These are phyloP conservation scores for Vinca minor DNA, from an alignment of 257 asterid genomes.

Conservation along the genomic window DNA sequence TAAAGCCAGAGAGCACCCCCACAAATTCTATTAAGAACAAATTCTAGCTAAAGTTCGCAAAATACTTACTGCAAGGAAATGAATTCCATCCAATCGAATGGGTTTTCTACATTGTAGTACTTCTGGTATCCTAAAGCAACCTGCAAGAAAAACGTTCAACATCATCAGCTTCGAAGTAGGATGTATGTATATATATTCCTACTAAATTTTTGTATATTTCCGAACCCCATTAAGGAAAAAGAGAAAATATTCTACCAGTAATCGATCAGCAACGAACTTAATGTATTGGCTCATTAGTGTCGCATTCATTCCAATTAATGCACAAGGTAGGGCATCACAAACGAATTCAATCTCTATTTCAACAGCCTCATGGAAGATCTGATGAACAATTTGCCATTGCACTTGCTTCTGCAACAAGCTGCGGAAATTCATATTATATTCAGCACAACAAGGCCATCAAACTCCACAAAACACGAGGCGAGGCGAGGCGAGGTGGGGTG, in stretches of 20 bases:
- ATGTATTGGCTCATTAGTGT: slow-evolving; percentile 58
- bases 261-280: slow-evolving; percentile 64
- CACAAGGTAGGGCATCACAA: slow-evolving; percentile 82
- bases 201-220: background rate
- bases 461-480: background rate
- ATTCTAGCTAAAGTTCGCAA: background rate
- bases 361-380: slow-evolving; percentile 71
- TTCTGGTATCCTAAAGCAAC: slow-evolving; percentile 53
- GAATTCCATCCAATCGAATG: slow-evolving; percentile 84
- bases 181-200: too few species aligned
- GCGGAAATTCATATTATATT: slow-evolving; percentile 13
- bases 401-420: slow-evolving; percentile 52
- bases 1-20: too few species aligned
- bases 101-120: slow-evolving; percentile 54
- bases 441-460: background rate
- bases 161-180: background rate
- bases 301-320: slow-evolving; percentile 70
- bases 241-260: slow-evolving; percentile 41
- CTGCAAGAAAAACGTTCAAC: slow-evolving; percentile 24
- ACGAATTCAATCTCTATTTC: slow-evolving; percentile 68
- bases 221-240: background rate
- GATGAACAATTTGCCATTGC: slow-evolving; percentile 44
- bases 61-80: slow-evolving; percentile 66
- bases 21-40: background rate
- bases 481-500: background rate